Conservation (phyloP, 2,329 filamentous ascomycete species). For the Helminthosporium solani region DNA sequence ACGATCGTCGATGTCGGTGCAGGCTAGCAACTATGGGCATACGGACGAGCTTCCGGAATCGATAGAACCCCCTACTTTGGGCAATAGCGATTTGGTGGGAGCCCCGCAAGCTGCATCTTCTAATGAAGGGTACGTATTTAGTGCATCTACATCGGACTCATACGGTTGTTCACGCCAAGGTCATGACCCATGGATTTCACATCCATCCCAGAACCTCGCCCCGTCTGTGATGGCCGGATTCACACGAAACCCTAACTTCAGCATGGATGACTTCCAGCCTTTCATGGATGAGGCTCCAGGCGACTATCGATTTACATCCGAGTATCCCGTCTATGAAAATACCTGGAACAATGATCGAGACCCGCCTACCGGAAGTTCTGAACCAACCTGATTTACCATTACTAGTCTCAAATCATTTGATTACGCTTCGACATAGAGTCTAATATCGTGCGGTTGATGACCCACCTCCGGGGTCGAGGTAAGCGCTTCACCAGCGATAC, state of each 20-base stretch:
- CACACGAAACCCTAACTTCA: neutral
- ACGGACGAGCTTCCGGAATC: neutral
- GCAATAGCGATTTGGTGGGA: neutral
- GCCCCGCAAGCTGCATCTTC: neutral
- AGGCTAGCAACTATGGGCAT: neutral
- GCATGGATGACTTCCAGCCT: neutral
- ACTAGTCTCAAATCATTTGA: too few relatives aligned
- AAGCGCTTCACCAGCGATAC: too few relatives aligned
- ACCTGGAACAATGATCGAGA: neutral
- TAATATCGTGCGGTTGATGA: too few relatives aligned
- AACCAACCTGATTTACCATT: neutral
- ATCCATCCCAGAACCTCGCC: neutral
- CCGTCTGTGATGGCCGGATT: neutral
- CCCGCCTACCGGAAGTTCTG: neutral
- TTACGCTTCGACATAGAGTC: too few relatives aligned
- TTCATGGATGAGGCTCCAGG: neutral
- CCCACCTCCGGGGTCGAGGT: too few relatives aligned
- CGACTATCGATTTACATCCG: neutral
- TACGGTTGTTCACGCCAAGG: neutral
- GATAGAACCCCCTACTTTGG: neutral
- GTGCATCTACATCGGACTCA: neutral
- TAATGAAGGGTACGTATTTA: slow-evolving; percentile 8
- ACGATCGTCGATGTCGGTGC: neutral
- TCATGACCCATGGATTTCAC: slow-evolving; percentile 4
- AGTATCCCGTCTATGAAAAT: neutral